A percentile compares a stretch with the other conserved stretches of the same genome.
Evolutionary conservation across 73 alveolate species (phyloP).

Genomic region (Paraurostyla sp.): DNA sequence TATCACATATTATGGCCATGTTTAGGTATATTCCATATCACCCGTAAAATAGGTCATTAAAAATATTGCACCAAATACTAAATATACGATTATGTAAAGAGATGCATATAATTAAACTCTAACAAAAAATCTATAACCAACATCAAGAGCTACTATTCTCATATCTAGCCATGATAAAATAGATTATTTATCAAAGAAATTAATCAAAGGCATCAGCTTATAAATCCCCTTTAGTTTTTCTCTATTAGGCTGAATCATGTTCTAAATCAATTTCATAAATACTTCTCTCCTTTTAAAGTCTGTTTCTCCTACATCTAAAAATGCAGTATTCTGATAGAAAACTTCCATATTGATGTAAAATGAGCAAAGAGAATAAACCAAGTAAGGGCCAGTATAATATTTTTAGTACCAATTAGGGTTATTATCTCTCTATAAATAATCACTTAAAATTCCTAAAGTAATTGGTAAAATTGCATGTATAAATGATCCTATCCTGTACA

Average conservation of each 20-base stretch:
- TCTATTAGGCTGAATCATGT: not conserved
- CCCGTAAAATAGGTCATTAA: not conserved
- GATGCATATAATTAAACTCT: conserved; percentile 38
- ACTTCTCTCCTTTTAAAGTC: not conserved
- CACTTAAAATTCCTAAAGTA: not conserved
- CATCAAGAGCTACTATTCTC: conserved; percentile 13
- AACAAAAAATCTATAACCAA: conserved; percentile 12
- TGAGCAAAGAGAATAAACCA: not conserved
- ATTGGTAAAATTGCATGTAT: conserved; percentile 15
- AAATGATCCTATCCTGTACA: not conserved
- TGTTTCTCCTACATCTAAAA: not conserved
- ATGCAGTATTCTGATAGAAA: not conserved
- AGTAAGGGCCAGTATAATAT: not conserved
- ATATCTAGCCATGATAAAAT: conserved; percentile 22
- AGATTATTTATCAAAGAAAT: conserved; percentile 1
- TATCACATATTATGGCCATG: not conserved
- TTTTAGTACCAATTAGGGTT: not conserved
- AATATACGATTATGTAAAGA: not conserved
- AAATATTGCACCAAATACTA: not conserved
- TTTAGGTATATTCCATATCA: not conserved
- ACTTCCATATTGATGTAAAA: not conserved
- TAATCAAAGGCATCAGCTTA: not conserved
- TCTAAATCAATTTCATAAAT: not conserved
- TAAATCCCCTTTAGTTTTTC: not conserved
- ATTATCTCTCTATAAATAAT: not conserved